Percentiles rank a stretch among this genome's conserved stretches.
Evolutionary conservation across 2,329 filamentous ascomycete genomes (phyloP).

Genomic region (Tolypocladium tropicale): DNA sequence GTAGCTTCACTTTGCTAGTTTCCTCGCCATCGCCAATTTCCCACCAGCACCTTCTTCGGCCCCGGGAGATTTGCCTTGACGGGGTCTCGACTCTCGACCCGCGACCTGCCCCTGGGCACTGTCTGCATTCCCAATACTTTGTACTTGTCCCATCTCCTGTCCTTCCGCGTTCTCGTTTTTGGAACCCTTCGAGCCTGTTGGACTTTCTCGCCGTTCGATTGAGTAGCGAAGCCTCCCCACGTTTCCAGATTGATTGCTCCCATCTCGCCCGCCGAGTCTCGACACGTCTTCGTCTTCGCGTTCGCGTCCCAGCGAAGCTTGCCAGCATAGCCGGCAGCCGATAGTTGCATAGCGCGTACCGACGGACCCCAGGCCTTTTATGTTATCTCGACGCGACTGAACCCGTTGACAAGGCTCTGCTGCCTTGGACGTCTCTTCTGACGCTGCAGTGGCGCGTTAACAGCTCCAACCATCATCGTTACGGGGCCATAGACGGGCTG

Average conservation of each 20-base stretch:
- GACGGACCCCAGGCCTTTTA: conserved; percentile 1
- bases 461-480: conserved; percentile 8
- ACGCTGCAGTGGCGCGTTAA: conserved; percentile 11
- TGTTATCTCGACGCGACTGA: conserved; percentile 7
- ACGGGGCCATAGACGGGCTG: conserved; percentile 6
- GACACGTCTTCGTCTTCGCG: not conserved
- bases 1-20: not conserved
- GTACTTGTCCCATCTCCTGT: not conserved
- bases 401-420: conserved; percentile 1
- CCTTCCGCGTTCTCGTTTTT: too few species aligned
- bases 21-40: conserved; percentile 6
- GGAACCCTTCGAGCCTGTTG: not conserved
- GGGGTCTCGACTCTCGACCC: not conserved
- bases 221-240: not conserved
- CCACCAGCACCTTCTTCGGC: conserved; percentile 3
- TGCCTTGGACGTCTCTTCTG: conserved; percentile 4
- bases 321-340: not conserved
- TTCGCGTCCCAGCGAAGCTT: not conserved
- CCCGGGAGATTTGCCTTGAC: conserved; percentile 5
- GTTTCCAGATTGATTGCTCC: not conserved
- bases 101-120: not conserved
- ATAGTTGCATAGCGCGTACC: not conserved
- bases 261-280: not conserved
- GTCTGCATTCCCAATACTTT: not conserved
- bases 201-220: not conserved